phyloP scores from a whole-genome alignment of 192 early-diverging fungal genomes.

The Pilaira anomala region DNA sequence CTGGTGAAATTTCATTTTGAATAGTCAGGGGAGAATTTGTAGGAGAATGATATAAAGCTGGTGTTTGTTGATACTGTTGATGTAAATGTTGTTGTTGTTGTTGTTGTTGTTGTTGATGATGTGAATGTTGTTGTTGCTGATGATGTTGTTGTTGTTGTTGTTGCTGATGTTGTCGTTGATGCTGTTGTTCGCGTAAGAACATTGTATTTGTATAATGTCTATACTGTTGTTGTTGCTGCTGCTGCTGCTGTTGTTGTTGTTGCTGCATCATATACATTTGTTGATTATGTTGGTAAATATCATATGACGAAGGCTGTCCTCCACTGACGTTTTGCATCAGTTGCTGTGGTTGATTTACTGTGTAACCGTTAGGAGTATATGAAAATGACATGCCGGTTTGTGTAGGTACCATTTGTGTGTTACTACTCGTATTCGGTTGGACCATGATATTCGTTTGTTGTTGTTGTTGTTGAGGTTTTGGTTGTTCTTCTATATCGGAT shows the following conservation, averaged over 20 bases:
- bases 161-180: neutral
- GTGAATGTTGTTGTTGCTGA: neutral
- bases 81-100: too few relatives aligned
- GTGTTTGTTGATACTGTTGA: too few relatives aligned
- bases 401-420: too few relatives aligned
- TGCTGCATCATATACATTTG: neutral
- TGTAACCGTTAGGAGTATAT: too few relatives aligned
- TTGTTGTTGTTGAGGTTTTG: neutral
- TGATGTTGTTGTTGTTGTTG: neutral
- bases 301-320: neutral
- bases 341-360: neutral
- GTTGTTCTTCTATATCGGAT: neutral
- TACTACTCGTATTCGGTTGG: neutral
- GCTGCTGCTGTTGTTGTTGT: neutral
- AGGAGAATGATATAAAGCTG: too few relatives aligned
- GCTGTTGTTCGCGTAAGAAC: too few relatives aligned
- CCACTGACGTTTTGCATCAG: neutral
- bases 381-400: neutral
- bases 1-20: slow-evolving; percentile 4
- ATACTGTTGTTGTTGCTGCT: neutral
- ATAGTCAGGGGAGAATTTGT: too few relatives aligned
- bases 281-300: slow-evolving; percentile 2
- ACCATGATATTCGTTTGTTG: neutral
- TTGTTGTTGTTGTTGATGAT: too few relatives aligned
- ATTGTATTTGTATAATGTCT: too few relatives aligned